Percentiles rank a stretch among this genome's conserved stretches.
Conservation (phyloP, 768 basidiomycete species). For the Calvatia gigantea region DNA sequence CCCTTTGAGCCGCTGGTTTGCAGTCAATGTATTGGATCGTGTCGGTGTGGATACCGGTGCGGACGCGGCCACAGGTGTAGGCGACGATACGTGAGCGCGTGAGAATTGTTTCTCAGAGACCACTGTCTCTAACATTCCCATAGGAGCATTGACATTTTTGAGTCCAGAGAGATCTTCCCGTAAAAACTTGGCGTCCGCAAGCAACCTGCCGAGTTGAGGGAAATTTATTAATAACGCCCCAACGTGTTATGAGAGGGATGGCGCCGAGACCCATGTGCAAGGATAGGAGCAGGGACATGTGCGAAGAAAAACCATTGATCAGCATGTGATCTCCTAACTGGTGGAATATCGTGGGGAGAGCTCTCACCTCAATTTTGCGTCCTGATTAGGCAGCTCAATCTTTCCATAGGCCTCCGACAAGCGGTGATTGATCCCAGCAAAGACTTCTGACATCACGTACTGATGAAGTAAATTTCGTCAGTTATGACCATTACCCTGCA, state of each 20-base stretch:
- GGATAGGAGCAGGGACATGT: background rate
- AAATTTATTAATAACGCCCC: slow-evolving; percentile 2
- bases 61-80: slow-evolving; percentile 8
- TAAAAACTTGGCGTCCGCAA: slow-evolving; percentile 75
- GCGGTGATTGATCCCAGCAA: slow-evolving; percentile 88
- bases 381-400: slow-evolving; percentile 78
- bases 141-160: slow-evolving; percentile 68
- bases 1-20: slow-evolving; percentile 48
- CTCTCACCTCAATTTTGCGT: slow-evolving; percentile 83
- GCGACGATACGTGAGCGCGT: slow-evolving; percentile 19
- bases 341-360: background rate
- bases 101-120: slow-evolving; percentile 75
- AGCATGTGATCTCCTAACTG: slow-evolving; percentile 1
- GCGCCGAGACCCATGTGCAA: slow-evolving; percentile 9
- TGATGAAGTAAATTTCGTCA: slow-evolving; percentile 27
- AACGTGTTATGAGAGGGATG: background rate
- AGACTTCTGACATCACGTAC: slow-evolving; percentile 94
- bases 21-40: slow-evolving; percentile 34
- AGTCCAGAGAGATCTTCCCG: slow-evolving; percentile 73
- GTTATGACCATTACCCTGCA: slow-evolving; percentile 1
- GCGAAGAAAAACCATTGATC: background rate
- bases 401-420: slow-evolving; percentile 82
- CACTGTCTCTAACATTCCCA: slow-evolving; percentile 80
- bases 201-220: slow-evolving; percentile 46
- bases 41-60: slow-evolving; percentile 22